Evolutionary conservation across 1,139 yeast species (phyloP).

Genomic region (Magnusiomyces ingens): DNA sequence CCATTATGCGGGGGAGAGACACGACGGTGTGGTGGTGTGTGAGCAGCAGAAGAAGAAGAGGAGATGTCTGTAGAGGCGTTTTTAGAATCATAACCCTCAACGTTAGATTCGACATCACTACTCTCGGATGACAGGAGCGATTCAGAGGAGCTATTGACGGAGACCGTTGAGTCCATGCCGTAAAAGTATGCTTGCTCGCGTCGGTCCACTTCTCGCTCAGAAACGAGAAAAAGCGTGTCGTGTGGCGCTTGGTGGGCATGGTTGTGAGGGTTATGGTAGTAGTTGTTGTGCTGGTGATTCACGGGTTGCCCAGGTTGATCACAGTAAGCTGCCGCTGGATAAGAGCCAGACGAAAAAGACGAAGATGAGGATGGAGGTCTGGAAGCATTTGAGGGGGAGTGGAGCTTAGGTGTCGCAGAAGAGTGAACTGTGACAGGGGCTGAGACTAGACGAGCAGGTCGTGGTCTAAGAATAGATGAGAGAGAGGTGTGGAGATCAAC

Average conservation of each 20-base stretch:
- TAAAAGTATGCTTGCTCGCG: neutral
- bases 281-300: neutral
- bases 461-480: neutral
- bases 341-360: neutral
- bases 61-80: neutral
- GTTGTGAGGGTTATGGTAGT: neutral
- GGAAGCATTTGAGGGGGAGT: neutral
- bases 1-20: neutral
- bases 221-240: neutral
- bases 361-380: neutral
- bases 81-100: neutral
- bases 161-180: neutral
- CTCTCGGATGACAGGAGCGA: neutral
- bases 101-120: neutral
- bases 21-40: neutral
- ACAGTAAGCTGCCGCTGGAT: neutral
- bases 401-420: neutral
- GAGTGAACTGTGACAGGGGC: no score
- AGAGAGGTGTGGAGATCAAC: neutral
- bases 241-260: neutral
- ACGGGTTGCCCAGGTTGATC: neutral
- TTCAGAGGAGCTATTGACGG: neutral
- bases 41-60: neutral
- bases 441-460: neutral
- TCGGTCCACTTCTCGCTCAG: neutral